Evolutionary conservation across 768 basidiomycete species (phyloP), one percentile per base, ranked within the genome.

Genomic region (Coprinopsis cinerea): DNA sequence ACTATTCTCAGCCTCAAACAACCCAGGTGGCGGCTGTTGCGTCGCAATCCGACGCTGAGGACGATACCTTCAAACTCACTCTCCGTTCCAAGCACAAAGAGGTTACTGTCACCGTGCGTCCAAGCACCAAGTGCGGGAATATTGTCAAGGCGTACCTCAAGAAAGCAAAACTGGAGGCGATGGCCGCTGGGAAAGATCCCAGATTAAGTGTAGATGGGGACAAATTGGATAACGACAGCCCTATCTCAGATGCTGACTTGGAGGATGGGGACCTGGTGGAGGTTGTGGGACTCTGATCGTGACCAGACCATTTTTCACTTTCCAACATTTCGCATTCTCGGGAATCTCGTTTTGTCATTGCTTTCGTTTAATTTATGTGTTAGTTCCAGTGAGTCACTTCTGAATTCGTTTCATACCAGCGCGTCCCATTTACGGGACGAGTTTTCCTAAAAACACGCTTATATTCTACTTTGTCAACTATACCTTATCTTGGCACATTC

Each of bases 201-300:
- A 67, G 62, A 35, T 58, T 90, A 30, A 72, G 69, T 56, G 67
- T 91, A 20, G 88, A 92, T 57, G 88, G 88, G 5, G 85, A 88
- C 34, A 81, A 72, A 59, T 73, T 88, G 72, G 70, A 71, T n/a
- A 70, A 79, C 28, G 69, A 75, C 18, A 64, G 70, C 4, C 75
- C 75, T 52, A 88, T 92, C 49, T 76, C 82, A 10, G 77, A 79
- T 13, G 75, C 77, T 17, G 88, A 86, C 52, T 56, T 90, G 53
- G 88, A 90, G 55, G 87, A 92, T 54, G 88, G 87, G 0, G 88
- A 92, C 63, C 61, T 82, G 69, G 77, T 91, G 17, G 88, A 92
- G 50, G 77, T 91, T 30, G 74, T 80, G 52, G 87, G 81, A 14
- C 56, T 88, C 35, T 78, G 36, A 39, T n/a, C n/a, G n/a, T n/a